phyloP scores from a whole-genome alignment of 2,329 filamentous ascomycete species.

The Arachnomyces sp. region DNA sequence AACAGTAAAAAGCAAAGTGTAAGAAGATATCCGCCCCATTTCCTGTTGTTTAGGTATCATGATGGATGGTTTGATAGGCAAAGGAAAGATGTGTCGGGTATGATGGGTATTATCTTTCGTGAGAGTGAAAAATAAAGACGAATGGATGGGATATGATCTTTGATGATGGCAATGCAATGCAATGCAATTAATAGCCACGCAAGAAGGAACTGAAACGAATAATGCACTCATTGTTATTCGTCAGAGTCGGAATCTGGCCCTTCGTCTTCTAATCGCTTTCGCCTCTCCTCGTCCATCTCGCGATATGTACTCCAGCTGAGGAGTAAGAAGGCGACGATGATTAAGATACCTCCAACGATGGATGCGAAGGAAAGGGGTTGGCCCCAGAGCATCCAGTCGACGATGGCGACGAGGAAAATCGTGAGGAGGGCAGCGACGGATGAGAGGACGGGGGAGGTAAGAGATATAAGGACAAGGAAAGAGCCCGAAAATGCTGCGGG shows the following conservation, averaged over 20 bases:
- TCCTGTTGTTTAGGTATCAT: too few relatives aligned
- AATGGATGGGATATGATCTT: not conserved
- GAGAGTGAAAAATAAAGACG: not conserved
- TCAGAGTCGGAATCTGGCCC: constrained; percentile 36
- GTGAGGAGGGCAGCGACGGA: constrained; percentile 89
- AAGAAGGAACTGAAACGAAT: not conserved
- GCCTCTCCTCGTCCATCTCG: constrained; percentile 80
- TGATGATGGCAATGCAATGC: too few relatives aligned
- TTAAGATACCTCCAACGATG: constrained; percentile 72
- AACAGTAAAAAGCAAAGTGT: too few relatives aligned
- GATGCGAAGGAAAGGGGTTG: constrained; percentile 65
- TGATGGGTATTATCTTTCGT: not conserved
- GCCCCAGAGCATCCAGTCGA: constrained; percentile 80
- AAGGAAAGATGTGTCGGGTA: not conserved
- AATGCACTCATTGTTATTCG: constrained; percentile 20
- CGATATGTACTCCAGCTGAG: constrained; percentile 85
- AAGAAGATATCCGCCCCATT: too few relatives aligned
- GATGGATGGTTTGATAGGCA: not conserved
- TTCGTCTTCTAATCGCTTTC: constrained; percentile 44
- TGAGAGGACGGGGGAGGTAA: constrained; percentile 86
- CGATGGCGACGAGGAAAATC: constrained; percentile 90
- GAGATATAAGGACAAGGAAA: constrained; percentile 83
- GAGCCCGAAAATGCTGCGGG: constrained; percentile 68
- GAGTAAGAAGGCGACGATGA: constrained; percentile 79
- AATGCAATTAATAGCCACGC: too few relatives aligned